A percentile compares a stretch with the other conserved stretches of the same genome.
Conservation (phyloP, 179 eudicot species). For the Nepenthes alata region DNA sequence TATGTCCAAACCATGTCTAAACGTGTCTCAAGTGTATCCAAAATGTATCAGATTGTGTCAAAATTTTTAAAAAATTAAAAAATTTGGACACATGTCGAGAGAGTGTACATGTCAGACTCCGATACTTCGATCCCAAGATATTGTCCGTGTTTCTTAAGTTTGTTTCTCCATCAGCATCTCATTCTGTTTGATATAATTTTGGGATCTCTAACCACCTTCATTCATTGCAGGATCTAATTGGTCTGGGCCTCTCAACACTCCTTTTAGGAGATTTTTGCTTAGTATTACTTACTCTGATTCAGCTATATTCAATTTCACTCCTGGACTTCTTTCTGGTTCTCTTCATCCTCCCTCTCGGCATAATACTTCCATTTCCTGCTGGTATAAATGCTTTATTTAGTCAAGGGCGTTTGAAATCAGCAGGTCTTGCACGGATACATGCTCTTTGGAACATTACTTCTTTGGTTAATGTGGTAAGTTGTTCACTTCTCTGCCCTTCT, state of each 20-base stretch:
- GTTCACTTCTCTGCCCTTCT: not conserved
- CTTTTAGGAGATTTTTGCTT: conserved; percentile 82
- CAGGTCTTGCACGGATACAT: conserved; percentile 75
- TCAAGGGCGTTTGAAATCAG: conserved; percentile 68
- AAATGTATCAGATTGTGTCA: no score
- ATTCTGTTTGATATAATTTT: not conserved
- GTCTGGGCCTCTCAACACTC: conserved; percentile 66
- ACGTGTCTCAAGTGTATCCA: no score
- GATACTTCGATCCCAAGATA: no score
- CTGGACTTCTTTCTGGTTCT: conserved; percentile 52
- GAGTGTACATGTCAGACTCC: no score
- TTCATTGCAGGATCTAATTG: conserved; percentile 77
- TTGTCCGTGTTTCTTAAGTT: not conserved
- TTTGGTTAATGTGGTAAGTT: conserved; percentile 79
- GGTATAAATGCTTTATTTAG: conserved; percentile 90
- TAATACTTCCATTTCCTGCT: conserved; percentile 85
- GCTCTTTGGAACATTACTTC: conserved; percentile 89
- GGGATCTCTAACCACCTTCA: not conserved
- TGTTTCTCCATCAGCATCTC: not conserved
- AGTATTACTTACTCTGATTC: conserved; percentile 69
- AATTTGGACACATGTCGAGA: no score
- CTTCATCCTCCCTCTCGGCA: conserved; percentile 74
- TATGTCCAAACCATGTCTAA: no score
- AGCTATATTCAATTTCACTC: conserved; percentile 76
- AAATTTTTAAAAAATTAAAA: no score